A percentile compares a stretch with the other conserved stretches of the same genome.
phyloP scores from a whole-genome alignment of 495 filamentous ascomycete species.

The Neurospora tetraspora region DNA sequence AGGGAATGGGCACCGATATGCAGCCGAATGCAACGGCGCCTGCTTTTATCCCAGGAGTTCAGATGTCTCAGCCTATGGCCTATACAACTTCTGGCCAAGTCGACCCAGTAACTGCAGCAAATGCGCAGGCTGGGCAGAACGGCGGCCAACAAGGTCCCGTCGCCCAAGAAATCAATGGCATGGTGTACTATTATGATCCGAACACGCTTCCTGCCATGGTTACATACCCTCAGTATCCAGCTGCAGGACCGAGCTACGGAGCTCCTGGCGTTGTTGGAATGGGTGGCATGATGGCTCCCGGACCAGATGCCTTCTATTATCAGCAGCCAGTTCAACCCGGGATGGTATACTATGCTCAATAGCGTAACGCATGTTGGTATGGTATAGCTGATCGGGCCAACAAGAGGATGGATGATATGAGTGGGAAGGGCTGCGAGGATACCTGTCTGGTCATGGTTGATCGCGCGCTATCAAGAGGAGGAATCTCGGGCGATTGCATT shows the following conservation, averaged over 20 bases:
- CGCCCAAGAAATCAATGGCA: conserved; percentile 86
- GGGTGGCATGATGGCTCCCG: conserved; percentile 73
- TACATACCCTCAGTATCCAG: conserved; percentile 38
- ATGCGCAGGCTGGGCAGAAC: conserved; percentile 13
- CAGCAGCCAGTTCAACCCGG: conserved; percentile 46
- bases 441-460: neutral
- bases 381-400: neutral
- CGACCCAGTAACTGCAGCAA: conserved; percentile 21
- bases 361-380: neutral
- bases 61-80: conserved; percentile 35
- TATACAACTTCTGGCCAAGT: conserved; percentile 33
- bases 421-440: neutral
- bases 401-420: neutral
- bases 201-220: conserved; percentile 53
- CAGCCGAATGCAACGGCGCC: conserved; percentile 44
- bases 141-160: conserved; percentile 55
- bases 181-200: conserved; percentile 88
- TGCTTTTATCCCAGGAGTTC: conserved; percentile 47
- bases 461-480: neutral
- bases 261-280: conserved; percentile 49
- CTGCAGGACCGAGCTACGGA: conserved; percentile 37
- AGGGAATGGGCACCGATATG: conserved; percentile 41
- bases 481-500: neutral
- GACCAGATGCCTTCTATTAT: conserved; percentile 63
- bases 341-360: conserved; percentile 48